These are phyloP conservation scores for Epichloe uncinata DNA, from an alignment of 2,329 filamentous ascomycete genomes.

Conservation along the genomic window DNA sequence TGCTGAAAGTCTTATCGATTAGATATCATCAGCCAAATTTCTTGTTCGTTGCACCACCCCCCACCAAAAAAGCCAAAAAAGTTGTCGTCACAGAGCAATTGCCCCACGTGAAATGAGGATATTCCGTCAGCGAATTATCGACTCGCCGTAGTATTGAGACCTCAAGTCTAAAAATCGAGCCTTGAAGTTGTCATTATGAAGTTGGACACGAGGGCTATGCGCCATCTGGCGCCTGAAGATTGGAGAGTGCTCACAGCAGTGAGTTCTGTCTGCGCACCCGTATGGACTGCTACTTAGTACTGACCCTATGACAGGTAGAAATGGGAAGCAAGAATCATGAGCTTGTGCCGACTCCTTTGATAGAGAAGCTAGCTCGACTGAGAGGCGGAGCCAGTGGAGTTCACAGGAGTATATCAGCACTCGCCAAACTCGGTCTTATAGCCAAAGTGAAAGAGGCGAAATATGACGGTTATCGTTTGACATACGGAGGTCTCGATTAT, in stretches of 20 bases:
- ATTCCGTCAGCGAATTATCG: neutral
- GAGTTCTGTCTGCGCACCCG: slow-evolving; percentile 23
- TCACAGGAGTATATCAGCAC: slow-evolving; percentile 72
- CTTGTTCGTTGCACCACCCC: slow-evolving; percentile 9
- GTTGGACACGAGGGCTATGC: slow-evolving; percentile 85
- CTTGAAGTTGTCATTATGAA: slow-evolving; percentile 51
- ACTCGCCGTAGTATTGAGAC: neutral
- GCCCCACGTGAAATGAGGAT: neutral
- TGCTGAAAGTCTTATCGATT: slow-evolving; percentile 15
- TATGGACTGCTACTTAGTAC: neutral
- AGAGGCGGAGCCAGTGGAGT: slow-evolving; percentile 67
- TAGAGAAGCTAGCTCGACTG: slow-evolving; percentile 70
- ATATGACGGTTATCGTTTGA: slow-evolving; percentile 94
- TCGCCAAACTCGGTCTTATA: slow-evolving; percentile 87
- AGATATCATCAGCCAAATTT: slow-evolving; percentile 18
- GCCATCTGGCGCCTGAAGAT: slow-evolving; percentile 84
- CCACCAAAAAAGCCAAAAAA: slow-evolving; percentile 16
- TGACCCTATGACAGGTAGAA: slow-evolving; percentile 54
- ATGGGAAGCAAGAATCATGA: slow-evolving; percentile 94
- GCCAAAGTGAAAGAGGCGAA: slow-evolving; percentile 88
- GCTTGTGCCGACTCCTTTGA: slow-evolving; percentile 81
- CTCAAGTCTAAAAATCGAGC: neutral
- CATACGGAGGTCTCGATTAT: slow-evolving; percentile 94
- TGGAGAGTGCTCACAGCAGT: slow-evolving; percentile 91
- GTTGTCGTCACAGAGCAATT: neutral